Base-by-base conservation (phyloP, 2,329 filamentous ascomycete genomes). In the Aspergillus sp. region DNA sequence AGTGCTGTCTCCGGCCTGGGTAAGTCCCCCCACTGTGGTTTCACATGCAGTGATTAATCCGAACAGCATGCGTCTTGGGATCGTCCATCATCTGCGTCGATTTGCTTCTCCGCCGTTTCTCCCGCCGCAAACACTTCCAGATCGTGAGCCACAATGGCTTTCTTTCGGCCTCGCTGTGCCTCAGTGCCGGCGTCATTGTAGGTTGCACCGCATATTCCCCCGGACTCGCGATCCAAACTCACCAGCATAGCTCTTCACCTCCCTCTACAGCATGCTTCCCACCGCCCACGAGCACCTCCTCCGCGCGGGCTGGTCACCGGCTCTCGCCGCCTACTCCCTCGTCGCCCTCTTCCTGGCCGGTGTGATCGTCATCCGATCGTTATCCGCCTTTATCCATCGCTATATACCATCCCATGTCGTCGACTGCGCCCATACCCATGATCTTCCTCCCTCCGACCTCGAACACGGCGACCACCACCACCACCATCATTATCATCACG, bases 161-260 rank as follows among this genome's bases (percentile, higher is more conserved):
- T 68, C 79, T 96, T 4, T 92, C 92, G 1, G 85, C 86, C 19
- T 96, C 93, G 0, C 75, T 97, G 55, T 96, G 92, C 72, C 75
- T 99, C 58, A 96, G 91, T 69, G 96, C 96, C 61, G 93, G 94
- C 41, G 92, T 97, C 43, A 95, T 99, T 91, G 92, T 96, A 72
- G 9, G 9, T 20, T 24, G n/a, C 13, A 24, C 32, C 17, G 14
- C 7, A 32, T 7, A 19, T 59, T 83, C 43, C 22, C 24, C 8
- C 56, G n/a, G 35, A 56, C 42, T 51, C 45, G 47, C 14, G 6
- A 16, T 5, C 35, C 16, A 19, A 42, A 19, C 40, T 42, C 40
- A n/a, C 40, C 43, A 40, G 36, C 24, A 17, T 35, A 96, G 91
- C 82, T 96, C 38, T 96, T 96, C 72, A 96, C 92, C 33, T 86